A percentile compares a stretch with the other conserved stretches of the same genome.
These are phyloP conservation scores for Talaromyces piceae DNA, from an alignment of 2,329 filamentous ascomycete species.

Conservation along the genomic window DNA sequence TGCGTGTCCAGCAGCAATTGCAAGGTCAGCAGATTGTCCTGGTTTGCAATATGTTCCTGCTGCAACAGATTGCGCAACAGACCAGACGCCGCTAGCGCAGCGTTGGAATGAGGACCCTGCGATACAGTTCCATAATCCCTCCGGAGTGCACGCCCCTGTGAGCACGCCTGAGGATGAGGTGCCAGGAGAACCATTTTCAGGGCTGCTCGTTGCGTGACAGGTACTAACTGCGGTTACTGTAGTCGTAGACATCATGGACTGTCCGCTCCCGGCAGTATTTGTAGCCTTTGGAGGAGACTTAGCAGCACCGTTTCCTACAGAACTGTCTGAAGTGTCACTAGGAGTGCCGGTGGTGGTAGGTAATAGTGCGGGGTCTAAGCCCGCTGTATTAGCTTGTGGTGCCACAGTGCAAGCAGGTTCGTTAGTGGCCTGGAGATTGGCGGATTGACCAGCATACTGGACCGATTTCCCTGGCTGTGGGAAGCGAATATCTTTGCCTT, in stretches of 20 bases:
- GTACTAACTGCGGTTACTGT: not conserved
- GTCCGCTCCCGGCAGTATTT: not conserved
- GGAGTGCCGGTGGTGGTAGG: slow-evolving; percentile 16
- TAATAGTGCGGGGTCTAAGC: slow-evolving; percentile 11
- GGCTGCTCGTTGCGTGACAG: slow-evolving; percentile 7
- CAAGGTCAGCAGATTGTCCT: slow-evolving; percentile 25
- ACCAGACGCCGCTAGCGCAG: slow-evolving; percentile 55
- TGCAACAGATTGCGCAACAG: slow-evolving; percentile 43
- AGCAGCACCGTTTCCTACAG: slow-evolving; percentile 10
- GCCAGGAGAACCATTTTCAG: slow-evolving; percentile 20
- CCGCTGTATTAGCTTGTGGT: slow-evolving; percentile 12
- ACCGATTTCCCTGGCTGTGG: slow-evolving; percentile 58
- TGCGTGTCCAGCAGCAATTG: slow-evolving; percentile 11
- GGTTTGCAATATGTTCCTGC: slow-evolving; percentile 47
- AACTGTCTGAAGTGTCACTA: slow-evolving; percentile 13
- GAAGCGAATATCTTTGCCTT: slow-evolving; percentile 55
- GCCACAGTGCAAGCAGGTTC: slow-evolving; percentile 23
- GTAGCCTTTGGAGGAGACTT: not conserved
- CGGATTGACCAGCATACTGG: slow-evolving; percentile 40
- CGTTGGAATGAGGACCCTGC: slow-evolving; percentile 52
- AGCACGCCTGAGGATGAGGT: slow-evolving; percentile 24
- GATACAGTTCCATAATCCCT: slow-evolving; percentile 55
- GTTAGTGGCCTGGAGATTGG: slow-evolving; percentile 27
- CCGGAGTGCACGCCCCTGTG: slow-evolving; percentile 42
- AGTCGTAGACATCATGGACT: not conserved